Conservation (phyloP, 129 eudicot species). For the Pseudognaphalium luteoalbum region DNA sequence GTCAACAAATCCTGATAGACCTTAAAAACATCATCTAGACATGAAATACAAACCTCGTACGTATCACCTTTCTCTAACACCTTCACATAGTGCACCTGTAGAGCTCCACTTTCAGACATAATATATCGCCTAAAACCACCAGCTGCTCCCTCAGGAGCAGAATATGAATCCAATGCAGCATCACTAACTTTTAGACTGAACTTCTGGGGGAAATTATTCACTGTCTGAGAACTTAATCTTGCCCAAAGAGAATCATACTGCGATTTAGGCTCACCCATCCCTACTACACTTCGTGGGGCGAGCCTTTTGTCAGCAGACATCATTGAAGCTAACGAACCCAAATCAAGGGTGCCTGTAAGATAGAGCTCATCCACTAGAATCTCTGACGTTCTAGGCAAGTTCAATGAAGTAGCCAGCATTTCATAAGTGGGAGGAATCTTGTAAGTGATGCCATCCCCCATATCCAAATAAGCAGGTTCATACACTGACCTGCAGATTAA, state of each 20-base stretch:
- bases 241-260: constrained; percentile 86
- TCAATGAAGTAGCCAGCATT: constrained; percentile 58
- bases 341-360: constrained; percentile 85
- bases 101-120: constrained; percentile 78
- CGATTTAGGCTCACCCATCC: constrained; percentile 73
- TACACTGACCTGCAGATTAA: constrained; percentile 51
- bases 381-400: constrained; percentile 76
- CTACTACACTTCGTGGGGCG: constrained; percentile 53
- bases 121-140: constrained; percentile 80
- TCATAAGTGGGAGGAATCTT: constrained; percentile 88
- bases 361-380: constrained; percentile 74
- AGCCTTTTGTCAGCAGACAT: constrained; percentile 72
- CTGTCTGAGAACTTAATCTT: constrained; percentile 55
- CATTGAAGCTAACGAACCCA: constrained; percentile 93
- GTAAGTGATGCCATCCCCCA: constrained; percentile 82
- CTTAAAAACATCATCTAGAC: constrained; percentile 7
- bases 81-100: constrained; percentile 88
- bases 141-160: constrained; percentile 94
- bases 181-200: constrained; percentile 83
- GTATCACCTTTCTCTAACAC: constrained; percentile 98
- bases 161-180: constrained; percentile 54
- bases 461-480: constrained; percentile 80
- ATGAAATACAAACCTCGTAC: constrained; percentile 64
- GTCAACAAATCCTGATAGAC: constrained; percentile 12
- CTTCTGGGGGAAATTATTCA: constrained; percentile 41